A percentile compares a stretch with the other conserved stretches of the same genome.
Evolutionary conservation across 768 basidiomycete species (phyloP).

Genomic region (Amanita muscaria): DNA sequence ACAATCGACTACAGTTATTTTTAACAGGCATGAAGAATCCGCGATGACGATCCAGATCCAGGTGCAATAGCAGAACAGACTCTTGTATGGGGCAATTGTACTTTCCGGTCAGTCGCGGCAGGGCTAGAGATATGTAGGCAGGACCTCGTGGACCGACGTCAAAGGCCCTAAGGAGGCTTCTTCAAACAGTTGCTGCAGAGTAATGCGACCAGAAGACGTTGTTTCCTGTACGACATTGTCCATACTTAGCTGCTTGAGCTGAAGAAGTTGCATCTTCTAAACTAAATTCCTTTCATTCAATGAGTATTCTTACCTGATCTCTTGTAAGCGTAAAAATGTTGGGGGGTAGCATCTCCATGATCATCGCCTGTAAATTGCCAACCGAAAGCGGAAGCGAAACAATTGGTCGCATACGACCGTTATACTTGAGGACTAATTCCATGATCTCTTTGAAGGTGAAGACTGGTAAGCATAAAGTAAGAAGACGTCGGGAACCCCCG

Average conservation of each 20-base stretch:
- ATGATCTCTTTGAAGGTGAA: slow-evolving; percentile 63
- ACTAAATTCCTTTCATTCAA: not conserved
- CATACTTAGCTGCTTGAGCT: slow-evolving; percentile 50
- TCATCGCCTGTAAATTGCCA: slow-evolving; percentile 54
- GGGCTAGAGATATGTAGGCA: slow-evolving; percentile 42
- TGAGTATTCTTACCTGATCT: slow-evolving; percentile 44
- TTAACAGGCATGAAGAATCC: no score
- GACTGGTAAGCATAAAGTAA: slow-evolving; percentile 28
- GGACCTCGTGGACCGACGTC: slow-evolving; percentile 40
- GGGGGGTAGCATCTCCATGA: slow-evolving; percentile 55
- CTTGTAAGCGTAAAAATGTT: slow-evolving; percentile 64
- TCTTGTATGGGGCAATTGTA: no score
- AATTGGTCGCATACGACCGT: slow-evolving; percentile 44
- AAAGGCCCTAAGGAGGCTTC: slow-evolving; percentile 29
- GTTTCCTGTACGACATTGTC: slow-evolving; percentile 45
- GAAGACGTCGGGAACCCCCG: not conserved
- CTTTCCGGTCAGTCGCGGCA: no score
- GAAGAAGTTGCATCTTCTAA: not conserved
- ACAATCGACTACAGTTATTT: no score
- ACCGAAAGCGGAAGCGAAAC: slow-evolving; percentile 55
- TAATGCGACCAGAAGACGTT: slow-evolving; percentile 19
- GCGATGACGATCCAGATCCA: no score
- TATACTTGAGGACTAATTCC: slow-evolving; percentile 49
- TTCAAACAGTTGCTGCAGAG: slow-evolving; percentile 31
- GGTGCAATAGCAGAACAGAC: no score